Base-by-base conservation (phyloP, 2,329 filamentous ascomycete genomes). In the Aspergillus persii region DNA sequence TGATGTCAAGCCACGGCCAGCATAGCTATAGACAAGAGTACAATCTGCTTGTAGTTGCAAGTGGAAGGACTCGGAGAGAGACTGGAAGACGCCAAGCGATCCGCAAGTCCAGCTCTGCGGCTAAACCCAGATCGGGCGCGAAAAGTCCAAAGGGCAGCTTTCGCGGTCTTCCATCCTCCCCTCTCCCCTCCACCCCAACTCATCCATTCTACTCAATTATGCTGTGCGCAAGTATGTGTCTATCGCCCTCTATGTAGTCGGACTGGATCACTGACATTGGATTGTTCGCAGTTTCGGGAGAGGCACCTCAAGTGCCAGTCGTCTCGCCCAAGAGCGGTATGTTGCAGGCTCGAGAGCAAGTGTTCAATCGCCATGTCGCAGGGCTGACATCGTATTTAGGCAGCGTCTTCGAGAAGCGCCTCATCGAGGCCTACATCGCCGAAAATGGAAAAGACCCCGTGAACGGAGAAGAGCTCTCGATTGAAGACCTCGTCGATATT, bases 401-500 rank as follows among this genome's bases (percentile, higher is more conserved):
- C 69, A 89, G 90, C 74, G 86, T 98, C 53, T 99, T 96, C 77
- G 95, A 99, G 79, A 96, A 92, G 80, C 89, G 94, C 53, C 83
- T 99, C 64, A 94, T 99, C 71, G 92, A 97, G 76, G 90, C 94
- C 68, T 96, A 97, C 76, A 92, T 99, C 71, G 85, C 90, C 65
- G 92, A 98, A 77, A 87, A 98, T 77, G 92, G 91, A 70, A 96
- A 92, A 66, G 95, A 99, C 71, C 95, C 95, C 31, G 88, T 92
- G 59, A 95, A 89, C 58, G 91, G 91, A 72, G 91, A 96, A 74
- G 89, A 94, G 57, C 85, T 98, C 57, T 85, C 89, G 57, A 76
- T 84, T 61, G 91, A 96, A 65, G 95, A 99, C 76, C 86, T 99
- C 61, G 84, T 99, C 70, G 88, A 92, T 64, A 84, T 99, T 76